A percentile compares a stretch with the other conserved stretches of the same genome.
Conservation (phyloP, 192 early-diverging fungal genomes). For the Podila minutissima region DNA sequence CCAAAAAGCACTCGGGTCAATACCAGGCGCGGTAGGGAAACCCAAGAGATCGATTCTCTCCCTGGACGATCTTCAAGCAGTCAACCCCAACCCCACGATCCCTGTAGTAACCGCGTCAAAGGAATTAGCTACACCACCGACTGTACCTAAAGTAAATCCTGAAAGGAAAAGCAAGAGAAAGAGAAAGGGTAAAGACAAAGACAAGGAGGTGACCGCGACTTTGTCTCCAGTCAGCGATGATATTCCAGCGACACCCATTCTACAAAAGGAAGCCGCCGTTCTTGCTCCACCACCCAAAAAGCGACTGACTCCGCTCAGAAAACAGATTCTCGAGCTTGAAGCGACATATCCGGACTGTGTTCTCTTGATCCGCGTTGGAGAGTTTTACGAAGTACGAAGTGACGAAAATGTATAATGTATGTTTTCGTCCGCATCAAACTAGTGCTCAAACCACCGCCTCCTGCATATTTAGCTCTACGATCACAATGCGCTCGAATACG, state of each 20-base stretch:
- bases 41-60: constrained; percentile 19
- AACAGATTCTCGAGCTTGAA: constrained; percentile 47
- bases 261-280: neutral
- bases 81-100: constrained; percentile 33
- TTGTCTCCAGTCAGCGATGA: too few species aligned
- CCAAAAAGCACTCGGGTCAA: neutral
- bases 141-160: neutral
- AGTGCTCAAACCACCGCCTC: neutral
- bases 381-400: constrained; percentile 75
- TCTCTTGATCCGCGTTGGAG: constrained; percentile 78
- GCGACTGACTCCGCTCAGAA: constrained; percentile 17
- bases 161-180: neutral
- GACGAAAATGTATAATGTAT: neutral
- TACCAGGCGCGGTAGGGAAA: neutral
- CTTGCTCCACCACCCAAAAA: neutral
- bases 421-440: too few species aligned
- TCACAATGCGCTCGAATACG: constrained; percentile 75
- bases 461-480: constrained; percentile 64
- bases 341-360: constrained; percentile 73
- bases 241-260: neutral
- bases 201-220: too few species aligned
- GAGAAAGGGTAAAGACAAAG: neutral
- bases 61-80: constrained; percentile 23
- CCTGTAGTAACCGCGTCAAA: neutral
- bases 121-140: too few species aligned